A percentile compares a stretch with the other conserved stretches of the same genome.
phyloP scores from a whole-genome alignment of 768 basidiomycete genomes.

The Hydnomerulius pinastri region DNA sequence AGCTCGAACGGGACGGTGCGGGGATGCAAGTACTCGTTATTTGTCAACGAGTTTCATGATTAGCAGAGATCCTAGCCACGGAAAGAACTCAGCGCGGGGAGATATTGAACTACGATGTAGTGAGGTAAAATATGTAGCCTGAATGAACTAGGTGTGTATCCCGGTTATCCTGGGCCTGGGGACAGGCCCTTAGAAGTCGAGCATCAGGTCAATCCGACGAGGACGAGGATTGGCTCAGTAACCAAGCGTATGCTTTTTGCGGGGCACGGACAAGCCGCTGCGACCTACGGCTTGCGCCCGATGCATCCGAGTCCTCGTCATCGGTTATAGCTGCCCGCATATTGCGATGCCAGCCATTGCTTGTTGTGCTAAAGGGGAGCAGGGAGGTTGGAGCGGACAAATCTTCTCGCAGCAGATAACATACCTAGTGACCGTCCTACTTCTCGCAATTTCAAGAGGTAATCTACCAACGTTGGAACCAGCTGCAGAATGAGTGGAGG shows the following conservation, averaged over 20 bases:
- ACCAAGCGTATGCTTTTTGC: constrained; percentile 12
- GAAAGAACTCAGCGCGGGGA: too few species aligned
- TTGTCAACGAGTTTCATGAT: too few species aligned
- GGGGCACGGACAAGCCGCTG: constrained; percentile 8
- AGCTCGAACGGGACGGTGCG: too few species aligned
- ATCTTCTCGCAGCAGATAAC: not conserved
- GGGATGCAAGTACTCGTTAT: too few species aligned
- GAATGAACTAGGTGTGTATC: not conserved
- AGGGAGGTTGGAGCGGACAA: not conserved
- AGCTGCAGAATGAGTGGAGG: not conserved
- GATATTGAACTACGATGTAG: too few species aligned
- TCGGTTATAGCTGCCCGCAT: constrained; percentile 4
- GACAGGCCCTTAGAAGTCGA: not conserved
- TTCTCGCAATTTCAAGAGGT: constrained; percentile 24
- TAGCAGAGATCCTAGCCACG: too few species aligned
- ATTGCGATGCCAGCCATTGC: constrained; percentile 13
- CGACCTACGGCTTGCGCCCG: constrained; percentile 10
- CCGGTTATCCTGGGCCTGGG: not conserved
- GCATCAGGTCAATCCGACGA: constrained; percentile 7
- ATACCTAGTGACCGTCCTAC: constrained; percentile 15
- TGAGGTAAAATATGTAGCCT: too few species aligned
- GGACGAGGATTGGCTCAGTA: constrained; percentile 11
- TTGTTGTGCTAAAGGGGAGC: not conserved
- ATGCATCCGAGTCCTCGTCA: constrained; percentile 24
- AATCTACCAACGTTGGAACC: not conserved